Conservation (phyloP, 2,329 filamentous ascomycete genomes). For the Fusarium verticillioides region DNA sequence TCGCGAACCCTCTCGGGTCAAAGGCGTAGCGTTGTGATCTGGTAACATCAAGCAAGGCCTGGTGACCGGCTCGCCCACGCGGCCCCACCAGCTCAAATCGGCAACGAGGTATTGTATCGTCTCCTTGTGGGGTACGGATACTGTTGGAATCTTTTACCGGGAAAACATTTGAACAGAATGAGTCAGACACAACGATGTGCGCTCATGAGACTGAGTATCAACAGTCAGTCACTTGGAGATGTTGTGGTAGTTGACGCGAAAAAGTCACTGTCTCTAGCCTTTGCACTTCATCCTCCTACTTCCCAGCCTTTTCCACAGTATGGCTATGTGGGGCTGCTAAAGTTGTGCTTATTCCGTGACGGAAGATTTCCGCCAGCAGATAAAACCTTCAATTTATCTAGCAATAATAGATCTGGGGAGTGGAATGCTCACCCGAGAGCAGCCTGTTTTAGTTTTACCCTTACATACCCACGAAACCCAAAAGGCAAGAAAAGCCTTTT, state of each 20-base stretch:
- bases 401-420: neutral
- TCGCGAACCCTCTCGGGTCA: too few species aligned
- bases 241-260: neutral
- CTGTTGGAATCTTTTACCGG: neutral
- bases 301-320: neutral
- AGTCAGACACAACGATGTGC: neutral
- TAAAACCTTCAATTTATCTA: neutral
- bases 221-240: neutral
- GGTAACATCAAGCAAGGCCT: neutral
- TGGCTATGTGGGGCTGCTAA: neutral
- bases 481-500: too few species aligned
- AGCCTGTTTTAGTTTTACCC: neutral
- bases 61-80: neutral
- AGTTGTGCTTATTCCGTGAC: neutral
- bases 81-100: neutral
- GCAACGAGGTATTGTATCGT: neutral
- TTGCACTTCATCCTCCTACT: too few species aligned
- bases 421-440: neutral
- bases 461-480: neutral
- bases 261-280: too few species aligned
- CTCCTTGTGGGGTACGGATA: neutral
- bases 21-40: neutral
- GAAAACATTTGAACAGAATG: neutral
- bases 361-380: neutral
- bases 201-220: neutral